Evolutionary conservation across 2,329 filamentous ascomycete species (phyloP), one percentile per base, ranked within the genome.

Genomic region (Coniochaeta sp.): DNA sequence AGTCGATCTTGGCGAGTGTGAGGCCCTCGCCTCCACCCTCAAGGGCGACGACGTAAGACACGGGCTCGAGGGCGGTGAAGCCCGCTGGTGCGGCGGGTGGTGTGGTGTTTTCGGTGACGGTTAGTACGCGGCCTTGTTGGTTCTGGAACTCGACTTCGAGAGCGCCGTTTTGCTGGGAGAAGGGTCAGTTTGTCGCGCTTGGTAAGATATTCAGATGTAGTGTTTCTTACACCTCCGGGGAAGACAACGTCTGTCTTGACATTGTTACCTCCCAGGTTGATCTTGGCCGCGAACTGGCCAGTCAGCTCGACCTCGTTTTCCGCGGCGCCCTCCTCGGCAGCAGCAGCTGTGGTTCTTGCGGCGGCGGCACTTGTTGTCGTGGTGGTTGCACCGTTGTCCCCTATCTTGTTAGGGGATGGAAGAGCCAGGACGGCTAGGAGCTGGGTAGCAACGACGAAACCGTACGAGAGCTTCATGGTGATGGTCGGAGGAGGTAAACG

Each of bases 141-240:
- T 68, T 68, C 52, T 68, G 61, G 58, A 72, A 69, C 56, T 73
- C 70, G 52, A 71, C 59, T 51, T 72, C 70, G 49, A 73, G 61
- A 14, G 54, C 52, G n/a, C 67, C 68, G 48, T 64, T 65, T 61
- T 16, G 30, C 49, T 45, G 35, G 20, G 46, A 10, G 14, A 2
- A 13, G 6, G 28, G 3, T 3, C 10, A 10, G 9, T 9, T 7
- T 14, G 18, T 12, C 3, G 48, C 24, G 4, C 2, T 45, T 22
- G 40, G 7, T 10, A 28, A 20, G 14, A 14, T 8, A 22, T 47
- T 16, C 26, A 14, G 10, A 10, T 1, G 6, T 8, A 32, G 9
- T 32, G 30, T 8, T 14, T 58, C 65, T 58, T 61, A 68, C 65
- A 24, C 63, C 65, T 3, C 65, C 55, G 1, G 68, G 66, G 50